Conservation (phyloP, 2,329 filamentous ascomycete species). For the Coniochaeta hoffmannii region DNA sequence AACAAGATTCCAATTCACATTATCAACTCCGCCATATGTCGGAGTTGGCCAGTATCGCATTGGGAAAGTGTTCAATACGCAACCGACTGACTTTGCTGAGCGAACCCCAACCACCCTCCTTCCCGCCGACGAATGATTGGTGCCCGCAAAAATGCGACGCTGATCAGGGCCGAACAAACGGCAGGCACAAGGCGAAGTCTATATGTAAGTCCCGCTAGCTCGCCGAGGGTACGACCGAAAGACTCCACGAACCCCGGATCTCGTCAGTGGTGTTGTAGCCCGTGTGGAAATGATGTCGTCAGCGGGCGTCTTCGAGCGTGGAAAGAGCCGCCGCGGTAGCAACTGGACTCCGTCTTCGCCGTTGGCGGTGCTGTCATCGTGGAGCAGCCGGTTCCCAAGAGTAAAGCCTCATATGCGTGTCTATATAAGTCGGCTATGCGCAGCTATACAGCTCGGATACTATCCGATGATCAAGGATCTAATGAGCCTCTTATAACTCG, state of each 20-base stretch:
- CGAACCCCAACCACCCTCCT: background rate
- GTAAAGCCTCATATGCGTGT: background rate
- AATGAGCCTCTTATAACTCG: background rate
- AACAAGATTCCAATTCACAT: background rate
- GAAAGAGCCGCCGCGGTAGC: background rate
- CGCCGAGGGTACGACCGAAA: slow-evolving; percentile 1
- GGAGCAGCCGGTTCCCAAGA: background rate
- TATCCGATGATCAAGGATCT: background rate
- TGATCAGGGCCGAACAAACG: slow-evolving; percentile 2
- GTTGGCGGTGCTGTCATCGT: background rate
- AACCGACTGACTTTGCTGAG: background rate
- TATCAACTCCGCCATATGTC: background rate
- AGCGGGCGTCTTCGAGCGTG: background rate
- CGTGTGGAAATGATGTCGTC: background rate
- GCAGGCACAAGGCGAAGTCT: background rate
- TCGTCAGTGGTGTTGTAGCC: background rate
- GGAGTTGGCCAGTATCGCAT: background rate
- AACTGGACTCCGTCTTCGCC: background rate
- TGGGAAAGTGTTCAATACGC: background rate
- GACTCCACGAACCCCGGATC: background rate
- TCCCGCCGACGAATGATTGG: background rate
- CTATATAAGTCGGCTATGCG: background rate
- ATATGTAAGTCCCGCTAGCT: background rate
- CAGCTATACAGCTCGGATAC: background rate
- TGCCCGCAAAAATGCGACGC: slow-evolving; percentile 1